Base-by-base conservation (phyloP, 805 yeast genomes). In the Saturnispora halmiae region DNA sequence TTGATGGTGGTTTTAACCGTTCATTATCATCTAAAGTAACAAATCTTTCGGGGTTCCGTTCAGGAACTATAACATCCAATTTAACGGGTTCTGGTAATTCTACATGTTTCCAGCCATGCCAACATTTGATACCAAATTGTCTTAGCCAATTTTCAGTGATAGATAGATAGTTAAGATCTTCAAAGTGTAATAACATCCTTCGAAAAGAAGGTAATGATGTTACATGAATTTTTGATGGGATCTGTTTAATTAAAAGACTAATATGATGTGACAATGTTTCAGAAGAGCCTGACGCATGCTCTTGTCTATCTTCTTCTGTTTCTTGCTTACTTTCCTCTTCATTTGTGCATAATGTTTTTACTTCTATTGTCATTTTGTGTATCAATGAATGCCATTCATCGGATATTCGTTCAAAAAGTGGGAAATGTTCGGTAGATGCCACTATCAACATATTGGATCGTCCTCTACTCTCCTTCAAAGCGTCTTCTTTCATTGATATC, bases 1-100 rank as follows among this genome's bases (percentile, higher is more conserved):
- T 49, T 22, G 50, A 52, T 1, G 64, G 64, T 3, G 54, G 54
- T 16, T 43, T 45, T 16, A 55, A 42, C 25, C 40, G 46, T 2
- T 35, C 27, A 10, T n/a, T 26, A 11, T 15, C 5, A 16, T 38
- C 41, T 15, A 6, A 13, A 6, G n/a, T 14, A 26, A 32, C 24
- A 20, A 24, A 32, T 19, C 32, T 33, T 28, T 38, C 36, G 19
- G 32, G 36, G 6, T 25, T 20, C 7, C 16, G 13, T 14, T n/a
- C 31, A 25, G 13, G 30, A 22, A 28, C 16, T 9, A 6, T 11
- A 18, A 6, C 19, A 10, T 6, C 7, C 19, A 31, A 8, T 5
- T 18, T 14, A 14, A n/a, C 14, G 7, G 33, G 33, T 31, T 9
- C 11, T 6, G 27, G 16, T 13, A 25, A 31, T 25, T 18, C 16